Percentiles rank a stretch among this genome's conserved stretches.
Evolutionary conservation across 2,329 filamentous ascomycete genomes (phyloP).

Genomic region (Exophiala viscosa): DNA sequence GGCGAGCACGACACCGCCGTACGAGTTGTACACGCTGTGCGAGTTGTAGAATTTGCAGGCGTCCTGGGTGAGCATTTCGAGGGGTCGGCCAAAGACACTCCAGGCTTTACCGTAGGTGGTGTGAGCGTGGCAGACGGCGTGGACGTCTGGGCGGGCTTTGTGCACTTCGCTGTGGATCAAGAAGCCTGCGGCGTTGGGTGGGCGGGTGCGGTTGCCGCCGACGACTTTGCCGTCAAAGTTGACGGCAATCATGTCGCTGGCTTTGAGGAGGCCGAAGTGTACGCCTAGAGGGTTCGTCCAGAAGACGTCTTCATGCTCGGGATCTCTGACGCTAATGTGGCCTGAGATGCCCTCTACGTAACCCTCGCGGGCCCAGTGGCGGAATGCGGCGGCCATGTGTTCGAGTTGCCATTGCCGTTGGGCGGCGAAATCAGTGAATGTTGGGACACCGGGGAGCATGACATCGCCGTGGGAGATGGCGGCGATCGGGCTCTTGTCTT

Average conservation of each 20-base stretch:
- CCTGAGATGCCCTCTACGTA: slow-evolving; percentile 67
- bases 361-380: slow-evolving; percentile 62
- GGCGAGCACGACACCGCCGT: slow-evolving; percentile 61
- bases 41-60: slow-evolving; percentile 43
- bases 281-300: slow-evolving; percentile 67
- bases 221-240: slow-evolving; percentile 61
- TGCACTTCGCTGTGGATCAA: slow-evolving; percentile 67
- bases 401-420: slow-evolving; percentile 62
- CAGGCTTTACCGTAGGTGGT: slow-evolving; percentile 64
- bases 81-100: slow-evolving; percentile 59
- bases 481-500: slow-evolving; percentile 27
- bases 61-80: slow-evolving; percentile 64
- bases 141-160: slow-evolving; percentile 61
- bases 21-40: slow-evolving; percentile 62
- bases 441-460: slow-evolving; percentile 45
- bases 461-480: slow-evolving; percentile 30
- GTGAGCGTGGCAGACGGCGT: slow-evolving; percentile 67
- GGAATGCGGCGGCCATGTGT: slow-evolving; percentile 67
- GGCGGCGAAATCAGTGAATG: slow-evolving; percentile 50
- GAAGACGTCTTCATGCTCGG: slow-evolving; percentile 57
- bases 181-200: slow-evolving; percentile 66
- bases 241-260: slow-evolving; percentile 64
- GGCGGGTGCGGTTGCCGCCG: slow-evolving; percentile 58
- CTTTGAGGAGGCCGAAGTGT: slow-evolving; percentile 63
- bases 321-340: slow-evolving; percentile 65